Percentiles rank a stretch among this genome's conserved stretches.
These are phyloP conservation scores for Botryotinia calthae DNA, from an alignment of 2,329 filamentous ascomycete species.

Conservation along the genomic window DNA sequence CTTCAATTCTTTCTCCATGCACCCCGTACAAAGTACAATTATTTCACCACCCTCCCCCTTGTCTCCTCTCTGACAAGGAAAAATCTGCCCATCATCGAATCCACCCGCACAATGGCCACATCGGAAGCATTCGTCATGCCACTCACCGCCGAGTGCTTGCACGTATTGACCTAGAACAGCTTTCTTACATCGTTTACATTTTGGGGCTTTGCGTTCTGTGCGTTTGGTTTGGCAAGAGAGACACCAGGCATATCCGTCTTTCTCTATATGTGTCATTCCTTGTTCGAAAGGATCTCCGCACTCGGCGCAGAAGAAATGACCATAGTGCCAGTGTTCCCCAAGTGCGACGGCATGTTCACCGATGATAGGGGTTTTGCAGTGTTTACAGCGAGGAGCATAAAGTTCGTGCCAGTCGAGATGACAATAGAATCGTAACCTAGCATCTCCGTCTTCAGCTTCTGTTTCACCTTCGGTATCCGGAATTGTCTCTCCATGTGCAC, in stretches of 20 bases:
- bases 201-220: slow-evolving; percentile 81
- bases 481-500: slow-evolving; percentile 56
- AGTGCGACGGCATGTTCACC: slow-evolving; percentile 92
- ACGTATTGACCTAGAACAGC: slow-evolving; percentile 90
- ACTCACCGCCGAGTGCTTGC: slow-evolving; percentile 83
- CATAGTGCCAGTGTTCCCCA: slow-evolving; percentile 93
- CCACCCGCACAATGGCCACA: slow-evolving; percentile 63
- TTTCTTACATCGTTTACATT: slow-evolving; percentile 80
- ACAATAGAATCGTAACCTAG: slow-evolving; percentile 82
- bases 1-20: slow-evolving; percentile 60
- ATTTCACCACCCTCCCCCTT: slow-evolving; percentile 51
- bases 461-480: slow-evolving; percentile 62
- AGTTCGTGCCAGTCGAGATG: slow-evolving; percentile 98
- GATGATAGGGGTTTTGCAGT: slow-evolving; percentile 93
- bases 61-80: slow-evolving; percentile 42
- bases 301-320: slow-evolving; percentile 98
- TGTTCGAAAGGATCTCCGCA: slow-evolving; percentile 91
- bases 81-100: slow-evolving; percentile 65
- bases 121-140: slow-evolving; percentile 90
- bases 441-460: slow-evolving; percentile 69
- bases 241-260: slow-evolving; percentile 98
- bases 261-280: slow-evolving; percentile 75
- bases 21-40: slow-evolving; percentile 59
- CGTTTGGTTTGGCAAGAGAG: slow-evolving; percentile 88
- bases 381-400: slow-evolving; percentile 89